Conservation (phyloP, 2,329 filamentous ascomycete species). For the Phoma herbarum region DNA sequence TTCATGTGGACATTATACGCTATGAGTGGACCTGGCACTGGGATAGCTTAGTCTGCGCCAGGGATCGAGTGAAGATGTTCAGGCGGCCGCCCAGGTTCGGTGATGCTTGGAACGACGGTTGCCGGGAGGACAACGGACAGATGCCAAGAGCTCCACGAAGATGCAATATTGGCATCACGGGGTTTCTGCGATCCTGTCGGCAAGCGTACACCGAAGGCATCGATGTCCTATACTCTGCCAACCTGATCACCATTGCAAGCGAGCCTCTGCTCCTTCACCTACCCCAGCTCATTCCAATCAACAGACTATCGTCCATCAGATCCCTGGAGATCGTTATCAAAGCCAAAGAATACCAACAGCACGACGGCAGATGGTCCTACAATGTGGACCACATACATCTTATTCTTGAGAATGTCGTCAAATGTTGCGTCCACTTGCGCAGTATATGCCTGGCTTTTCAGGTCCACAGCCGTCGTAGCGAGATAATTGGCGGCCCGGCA, state of each 20-base stretch:
- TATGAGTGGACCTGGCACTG: not conserved
- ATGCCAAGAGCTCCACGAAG: too few relatives aligned
- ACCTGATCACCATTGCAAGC: slow-evolving; percentile 16
- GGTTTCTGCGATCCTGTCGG: slow-evolving; percentile 23
- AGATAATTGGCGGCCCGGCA: not conserved
- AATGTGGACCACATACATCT: not conserved
- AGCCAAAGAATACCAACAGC: not conserved
- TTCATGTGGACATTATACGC: not conserved
- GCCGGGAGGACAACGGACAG: not conserved
- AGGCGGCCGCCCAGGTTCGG: too few relatives aligned
- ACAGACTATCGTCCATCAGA: slow-evolving; percentile 10
- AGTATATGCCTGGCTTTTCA: not conserved
- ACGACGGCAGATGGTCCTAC: not conserved
- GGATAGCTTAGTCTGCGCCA: not conserved
- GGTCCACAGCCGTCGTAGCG: not conserved
- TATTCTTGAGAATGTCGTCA: not conserved
- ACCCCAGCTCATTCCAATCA: slow-evolving; percentile 12
- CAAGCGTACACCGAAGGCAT: slow-evolving; percentile 26
- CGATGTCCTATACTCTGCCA: slow-evolving; percentile 20
- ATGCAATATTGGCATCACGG: slow-evolving; percentile 14
- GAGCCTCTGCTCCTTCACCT: slow-evolving; percentile 22
- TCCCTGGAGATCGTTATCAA: not conserved
- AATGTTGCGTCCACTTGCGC: not conserved
- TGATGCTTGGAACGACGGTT: not conserved
- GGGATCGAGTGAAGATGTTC: not conserved